Conservation (phyloP, 2,329 filamentous ascomycete genomes). For the Zymoseptoria pseudotritici region DNA sequence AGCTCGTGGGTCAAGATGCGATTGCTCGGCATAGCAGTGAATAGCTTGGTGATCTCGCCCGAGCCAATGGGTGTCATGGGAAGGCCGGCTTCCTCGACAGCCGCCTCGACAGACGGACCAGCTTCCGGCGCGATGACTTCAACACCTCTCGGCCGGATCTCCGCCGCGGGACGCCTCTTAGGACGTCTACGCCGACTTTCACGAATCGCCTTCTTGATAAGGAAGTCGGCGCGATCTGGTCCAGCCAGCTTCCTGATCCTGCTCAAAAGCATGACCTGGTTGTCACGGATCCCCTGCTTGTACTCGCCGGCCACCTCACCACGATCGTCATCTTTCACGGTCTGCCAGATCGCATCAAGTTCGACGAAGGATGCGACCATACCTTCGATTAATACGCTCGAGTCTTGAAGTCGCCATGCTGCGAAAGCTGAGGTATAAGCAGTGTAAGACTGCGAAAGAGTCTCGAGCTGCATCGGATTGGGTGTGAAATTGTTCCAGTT, state of each 20-base stretch:
- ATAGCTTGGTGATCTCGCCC: conserved; percentile 44
- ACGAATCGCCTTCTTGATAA: conserved; percentile 67
- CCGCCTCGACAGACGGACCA: conserved; percentile 12
- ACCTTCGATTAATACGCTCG: conserved; percentile 67
- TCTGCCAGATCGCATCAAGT: conserved; percentile 75
- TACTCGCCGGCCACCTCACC: conserved; percentile 69
- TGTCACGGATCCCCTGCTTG: conserved; percentile 70
- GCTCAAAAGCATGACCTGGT: conserved; percentile 71
- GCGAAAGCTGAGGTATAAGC: conserved; percentile 73
- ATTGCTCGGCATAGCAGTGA: conserved; percentile 63
- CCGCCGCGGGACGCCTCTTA: conserved; percentile 59
- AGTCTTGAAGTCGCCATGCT: conserved; percentile 76
- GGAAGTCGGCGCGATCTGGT: conserved; percentile 58
- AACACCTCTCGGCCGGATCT: conserved; percentile 61
- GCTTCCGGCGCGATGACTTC: conserved; percentile 15
- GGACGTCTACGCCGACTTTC: conserved; percentile 60
- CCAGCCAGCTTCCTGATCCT: conserved; percentile 73
- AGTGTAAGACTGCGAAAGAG: conserved; percentile 62
- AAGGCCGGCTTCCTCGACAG: conserved; percentile 14
- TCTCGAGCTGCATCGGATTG: conserved; percentile 54
- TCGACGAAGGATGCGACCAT: conserved; percentile 85
- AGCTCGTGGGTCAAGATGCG: conserved; percentile 70
- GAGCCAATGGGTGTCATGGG: conserved; percentile 18
- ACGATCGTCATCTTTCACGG: conserved; percentile 69
- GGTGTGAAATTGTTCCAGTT: conserved; percentile 60